Conservation (phyloP, 2,329 filamentous ascomycete genomes). For the Epichloe amarillans region DNA sequence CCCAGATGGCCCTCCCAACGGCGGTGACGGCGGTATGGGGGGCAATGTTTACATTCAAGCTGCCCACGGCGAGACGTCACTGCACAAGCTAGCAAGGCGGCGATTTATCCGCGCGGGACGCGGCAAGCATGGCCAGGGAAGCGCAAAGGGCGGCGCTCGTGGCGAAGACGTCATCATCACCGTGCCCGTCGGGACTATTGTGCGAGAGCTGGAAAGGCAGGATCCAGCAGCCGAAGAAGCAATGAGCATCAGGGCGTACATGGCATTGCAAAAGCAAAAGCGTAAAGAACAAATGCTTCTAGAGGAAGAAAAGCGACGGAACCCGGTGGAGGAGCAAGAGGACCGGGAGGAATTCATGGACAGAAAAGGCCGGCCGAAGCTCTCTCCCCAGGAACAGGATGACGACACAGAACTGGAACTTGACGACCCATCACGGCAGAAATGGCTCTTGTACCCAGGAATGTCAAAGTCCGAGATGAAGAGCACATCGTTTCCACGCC, state of each 20-base stretch:
- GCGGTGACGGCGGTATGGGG: constrained; percentile 88
- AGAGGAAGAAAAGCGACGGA: constrained; percentile 19
- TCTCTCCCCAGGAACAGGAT: constrained; percentile 9
- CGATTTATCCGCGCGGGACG: constrained; percentile 61
- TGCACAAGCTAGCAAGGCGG: constrained; percentile 78
- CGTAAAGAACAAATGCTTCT: constrained; percentile 19
- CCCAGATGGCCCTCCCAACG: constrained; percentile 79
- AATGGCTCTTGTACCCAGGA: constrained; percentile 81
- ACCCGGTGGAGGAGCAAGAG: constrained; percentile 5
- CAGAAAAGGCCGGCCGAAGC: constrained; percentile 4
- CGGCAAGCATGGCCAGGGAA: constrained; percentile 69
- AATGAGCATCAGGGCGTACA: constrained; percentile 20
- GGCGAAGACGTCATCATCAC: constrained; percentile 81
- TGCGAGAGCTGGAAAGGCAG: constrained; percentile 65
- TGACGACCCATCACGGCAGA: constrained; percentile 43
- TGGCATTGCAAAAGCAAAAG: constrained; percentile 19
- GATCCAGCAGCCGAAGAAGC: constrained; percentile 63
- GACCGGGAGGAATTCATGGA: constrained; percentile 3
- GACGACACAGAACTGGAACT: constrained; percentile 27
- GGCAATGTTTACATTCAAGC: constrained; percentile 97
- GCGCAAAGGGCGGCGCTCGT: constrained; percentile 57
- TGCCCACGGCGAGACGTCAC: constrained; percentile 74
- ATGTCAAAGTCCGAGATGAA: constrained; percentile 56
- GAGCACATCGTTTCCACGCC: constrained; percentile 33
- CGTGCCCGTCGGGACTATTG: constrained; percentile 84